Conservation (phyloP, 202 grass and related monocot species). For the Tripidium arundinaceum region DNA sequence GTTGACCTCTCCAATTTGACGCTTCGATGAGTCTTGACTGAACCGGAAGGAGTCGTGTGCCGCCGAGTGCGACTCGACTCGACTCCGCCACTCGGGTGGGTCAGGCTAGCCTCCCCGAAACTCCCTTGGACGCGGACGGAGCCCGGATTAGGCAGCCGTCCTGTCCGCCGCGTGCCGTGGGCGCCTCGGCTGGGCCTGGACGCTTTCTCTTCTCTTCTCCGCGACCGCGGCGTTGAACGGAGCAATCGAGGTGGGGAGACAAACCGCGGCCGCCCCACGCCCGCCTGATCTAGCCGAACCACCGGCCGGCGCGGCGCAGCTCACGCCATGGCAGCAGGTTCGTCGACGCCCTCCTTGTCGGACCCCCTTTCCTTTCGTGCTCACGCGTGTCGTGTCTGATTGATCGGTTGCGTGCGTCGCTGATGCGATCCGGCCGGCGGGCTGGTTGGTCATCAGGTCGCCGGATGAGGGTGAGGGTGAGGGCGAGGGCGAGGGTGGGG, state of each 20-base stretch:
- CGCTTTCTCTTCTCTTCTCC: neutral
- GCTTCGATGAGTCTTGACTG: neutral
- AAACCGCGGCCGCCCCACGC: neutral
- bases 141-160: neutral
- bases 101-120: neutral
- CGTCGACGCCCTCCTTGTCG: neutral
- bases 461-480: neutral
- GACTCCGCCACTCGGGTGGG: neutral
- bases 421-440: neutral
- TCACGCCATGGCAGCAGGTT: slow-evolving; percentile 47
- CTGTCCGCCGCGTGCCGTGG: neutral
- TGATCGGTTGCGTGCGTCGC: neutral
- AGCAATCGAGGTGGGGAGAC: neutral
- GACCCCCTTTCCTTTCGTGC: neutral
- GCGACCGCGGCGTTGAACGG: slow-evolving; percentile 10
- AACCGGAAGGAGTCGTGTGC: neutral
- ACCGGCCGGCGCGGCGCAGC: neutral
- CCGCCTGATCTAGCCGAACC: slow-evolving; percentile 8
- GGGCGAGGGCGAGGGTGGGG: too few species aligned
- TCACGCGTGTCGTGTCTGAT: neutral
- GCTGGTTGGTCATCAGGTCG: neutral
- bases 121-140: neutral
- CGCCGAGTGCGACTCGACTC: neutral
- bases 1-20: too few species aligned
- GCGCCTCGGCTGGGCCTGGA: neutral